phyloP scores from a whole-genome alignment of 129 eudicot genomes.

The Flaveria bidentis region DNA sequence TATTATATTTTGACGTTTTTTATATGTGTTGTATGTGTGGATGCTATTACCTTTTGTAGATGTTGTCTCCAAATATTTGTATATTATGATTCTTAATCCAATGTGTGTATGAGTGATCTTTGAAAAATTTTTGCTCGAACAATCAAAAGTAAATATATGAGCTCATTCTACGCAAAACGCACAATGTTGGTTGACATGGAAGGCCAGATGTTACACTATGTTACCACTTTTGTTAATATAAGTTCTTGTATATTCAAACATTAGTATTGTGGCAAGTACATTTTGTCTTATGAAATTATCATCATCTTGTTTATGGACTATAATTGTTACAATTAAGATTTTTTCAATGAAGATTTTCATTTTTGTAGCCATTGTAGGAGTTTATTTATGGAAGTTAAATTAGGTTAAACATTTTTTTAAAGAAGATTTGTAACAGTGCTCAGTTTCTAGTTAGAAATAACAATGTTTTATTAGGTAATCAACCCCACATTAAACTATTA shows the following conservation, averaged over 20 bases:
- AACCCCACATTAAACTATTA: background rate
- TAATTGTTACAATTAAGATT: background rate
- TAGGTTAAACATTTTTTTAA: background rate
- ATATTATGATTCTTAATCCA: too few relatives aligned
- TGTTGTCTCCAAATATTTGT: background rate
- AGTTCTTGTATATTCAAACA: too few relatives aligned
- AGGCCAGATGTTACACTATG: too few relatives aligned
- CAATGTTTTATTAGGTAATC: background rate
- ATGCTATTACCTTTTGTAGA: background rate
- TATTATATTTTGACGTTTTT: background rate
- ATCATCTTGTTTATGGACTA: background rate
- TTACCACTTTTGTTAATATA: background rate
- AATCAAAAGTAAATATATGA: too few relatives aligned
- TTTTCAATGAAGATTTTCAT: too few relatives aligned
- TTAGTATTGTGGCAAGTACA: background rate
- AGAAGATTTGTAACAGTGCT: background rate
- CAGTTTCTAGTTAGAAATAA: background rate
- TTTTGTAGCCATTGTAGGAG: background rate
- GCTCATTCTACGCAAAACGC: too few relatives aligned
- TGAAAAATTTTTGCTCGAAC: too few relatives aligned
- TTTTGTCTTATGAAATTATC: background rate
- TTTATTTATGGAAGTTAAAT: background rate
- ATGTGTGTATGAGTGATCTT: too few relatives aligned
- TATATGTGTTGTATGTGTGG: background rate
- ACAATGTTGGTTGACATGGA: too few relatives aligned